phyloP scores from a whole-genome alignment of 2,329 filamentous ascomycete species.

The Cercospora brassicicola region DNA sequence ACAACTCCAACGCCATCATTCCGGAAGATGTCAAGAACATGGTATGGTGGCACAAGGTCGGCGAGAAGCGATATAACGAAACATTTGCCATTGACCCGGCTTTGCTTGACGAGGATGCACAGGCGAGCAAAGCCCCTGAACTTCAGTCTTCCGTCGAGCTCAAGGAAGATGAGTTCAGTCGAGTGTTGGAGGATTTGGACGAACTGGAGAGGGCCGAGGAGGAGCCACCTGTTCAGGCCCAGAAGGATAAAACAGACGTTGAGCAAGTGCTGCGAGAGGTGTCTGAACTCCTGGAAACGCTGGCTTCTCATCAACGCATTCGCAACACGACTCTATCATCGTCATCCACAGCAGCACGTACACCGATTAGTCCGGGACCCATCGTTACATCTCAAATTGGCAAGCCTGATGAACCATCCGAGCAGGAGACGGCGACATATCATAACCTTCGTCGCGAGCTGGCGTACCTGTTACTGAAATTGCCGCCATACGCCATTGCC shows the following conservation, averaged over 20 bases:
- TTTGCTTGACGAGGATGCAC: constrained; percentile 41
- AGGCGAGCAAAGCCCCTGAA: background rate
- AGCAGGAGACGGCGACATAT: constrained; percentile 62
- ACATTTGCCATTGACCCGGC: constrained; percentile 59
- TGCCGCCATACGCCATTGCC: constrained; percentile 82
- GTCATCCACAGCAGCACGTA: constrained; percentile 29
- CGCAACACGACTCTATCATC: constrained; percentile 68
- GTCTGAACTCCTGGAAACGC: constrained; percentile 72
- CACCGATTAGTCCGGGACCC: constrained; percentile 60
- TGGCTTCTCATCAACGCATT: constrained; percentile 76
- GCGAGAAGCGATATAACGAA: constrained; percentile 65
- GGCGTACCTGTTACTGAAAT: constrained; percentile 67
- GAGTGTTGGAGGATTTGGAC: constrained; percentile 30
- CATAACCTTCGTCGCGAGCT: constrained; percentile 74
- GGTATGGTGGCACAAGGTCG: constrained; percentile 74
- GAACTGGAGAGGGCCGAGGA: constrained; percentile 35
- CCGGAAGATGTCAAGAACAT: constrained; percentile 66
- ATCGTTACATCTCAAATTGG: constrained; percentile 57
- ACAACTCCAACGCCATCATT: constrained; percentile 70
- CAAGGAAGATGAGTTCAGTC: constrained; percentile 39
- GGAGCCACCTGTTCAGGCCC: constrained; percentile 22
- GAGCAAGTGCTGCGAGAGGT: constrained; percentile 65
- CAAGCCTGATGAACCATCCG: constrained; percentile 64
- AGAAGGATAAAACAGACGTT: constrained; percentile 39
- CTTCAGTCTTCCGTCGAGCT: constrained; percentile 33